phyloP scores from a whole-genome alignment of 2,329 filamentous ascomycete genomes.

The Beauveria caledonica region DNA sequence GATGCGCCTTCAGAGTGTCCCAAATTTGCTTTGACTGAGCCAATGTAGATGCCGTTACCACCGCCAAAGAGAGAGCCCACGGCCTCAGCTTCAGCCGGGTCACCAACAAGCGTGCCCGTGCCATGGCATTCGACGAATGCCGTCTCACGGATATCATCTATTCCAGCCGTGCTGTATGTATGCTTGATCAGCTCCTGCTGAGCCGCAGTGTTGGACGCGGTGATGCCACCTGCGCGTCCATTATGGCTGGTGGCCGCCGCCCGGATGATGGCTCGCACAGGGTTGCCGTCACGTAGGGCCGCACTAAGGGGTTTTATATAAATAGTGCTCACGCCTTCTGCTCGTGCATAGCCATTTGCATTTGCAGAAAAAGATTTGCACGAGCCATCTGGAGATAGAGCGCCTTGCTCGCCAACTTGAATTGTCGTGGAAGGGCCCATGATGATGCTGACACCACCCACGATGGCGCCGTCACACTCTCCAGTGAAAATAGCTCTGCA shows the following conservation, averaged over 20 bases:
- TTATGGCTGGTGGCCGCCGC: slow-evolving; percentile 28
- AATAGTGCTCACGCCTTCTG: slow-evolving; percentile 34
- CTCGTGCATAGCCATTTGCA: slow-evolving; percentile 39
- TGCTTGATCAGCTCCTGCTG: slow-evolving; percentile 32
- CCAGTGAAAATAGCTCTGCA: slow-evolving; percentile 12
- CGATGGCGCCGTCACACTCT: slow-evolving; percentile 22
- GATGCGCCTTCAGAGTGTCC: slow-evolving; percentile 30
- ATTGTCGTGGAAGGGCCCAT: slow-evolving; percentile 19
- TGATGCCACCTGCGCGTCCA: slow-evolving; percentile 31
- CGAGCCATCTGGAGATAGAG: slow-evolving; percentile 21
- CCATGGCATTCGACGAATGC: slow-evolving; percentile 34
- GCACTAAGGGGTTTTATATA: slow-evolving; percentile 34
- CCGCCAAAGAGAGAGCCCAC: slow-evolving; percentile 26
- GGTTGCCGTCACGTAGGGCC: slow-evolving; percentile 36
- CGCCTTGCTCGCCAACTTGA: slow-evolving; percentile 18
- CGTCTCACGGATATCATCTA: slow-evolving; percentile 17
- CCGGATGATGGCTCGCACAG: slow-evolving; percentile 27
- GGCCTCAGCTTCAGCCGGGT: slow-evolving; percentile 32
- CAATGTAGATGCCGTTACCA: slow-evolving; percentile 18
- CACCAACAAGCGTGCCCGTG: slow-evolving; percentile 36
- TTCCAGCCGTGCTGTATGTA: slow-evolving; percentile 26
- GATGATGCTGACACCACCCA: slow-evolving; percentile 26
- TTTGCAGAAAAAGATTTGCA: slow-evolving; percentile 28
- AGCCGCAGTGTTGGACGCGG: slow-evolving; percentile 26
- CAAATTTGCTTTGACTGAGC: slow-evolving; percentile 30